phyloP scores from a whole-genome alignment of 2,329 filamentous ascomycete genomes.

The Paecilomyces variotii region DNA sequence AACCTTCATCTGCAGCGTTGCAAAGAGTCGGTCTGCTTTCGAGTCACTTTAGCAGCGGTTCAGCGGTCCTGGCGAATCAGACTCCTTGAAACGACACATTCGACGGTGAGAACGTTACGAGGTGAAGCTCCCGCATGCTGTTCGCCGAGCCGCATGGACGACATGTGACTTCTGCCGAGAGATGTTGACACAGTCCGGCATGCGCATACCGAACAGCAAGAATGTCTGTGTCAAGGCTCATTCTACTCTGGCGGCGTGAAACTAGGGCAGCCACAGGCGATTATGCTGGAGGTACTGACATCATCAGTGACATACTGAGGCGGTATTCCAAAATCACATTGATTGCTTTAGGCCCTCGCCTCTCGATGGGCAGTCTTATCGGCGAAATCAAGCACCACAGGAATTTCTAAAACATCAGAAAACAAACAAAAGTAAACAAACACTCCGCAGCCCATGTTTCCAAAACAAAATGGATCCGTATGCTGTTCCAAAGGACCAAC shows the following conservation, averaged over 20 bases:
- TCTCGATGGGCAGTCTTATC: not conserved
- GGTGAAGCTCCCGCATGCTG: not conserved
- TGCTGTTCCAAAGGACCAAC: not conserved
- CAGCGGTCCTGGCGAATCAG: not conserved
- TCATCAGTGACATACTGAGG: not conserved
- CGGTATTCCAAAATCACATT: not conserved
- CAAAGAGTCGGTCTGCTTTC: not conserved
- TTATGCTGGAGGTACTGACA: not conserved
- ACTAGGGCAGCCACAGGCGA: not conserved
- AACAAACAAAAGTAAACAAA: not conserved
- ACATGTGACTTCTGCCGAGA: not conserved
- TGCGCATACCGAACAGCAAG: not conserved
- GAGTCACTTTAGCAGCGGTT: not conserved
- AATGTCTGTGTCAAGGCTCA: not conserved
- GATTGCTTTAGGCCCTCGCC: not conserved
- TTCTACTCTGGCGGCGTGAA: not conserved
- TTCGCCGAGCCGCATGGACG: not conserved
- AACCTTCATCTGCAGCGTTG: not conserved
- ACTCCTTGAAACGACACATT: not conserved
- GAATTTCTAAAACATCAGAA: not conserved
- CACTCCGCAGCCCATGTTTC: not conserved
- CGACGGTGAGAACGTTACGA: not conserved
- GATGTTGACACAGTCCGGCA: not conserved
- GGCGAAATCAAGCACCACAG: not conserved
- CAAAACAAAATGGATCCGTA: not conserved